Base-by-base conservation (phyloP, 305 asterid genomes). In the Fraxinus greggii region DNA sequence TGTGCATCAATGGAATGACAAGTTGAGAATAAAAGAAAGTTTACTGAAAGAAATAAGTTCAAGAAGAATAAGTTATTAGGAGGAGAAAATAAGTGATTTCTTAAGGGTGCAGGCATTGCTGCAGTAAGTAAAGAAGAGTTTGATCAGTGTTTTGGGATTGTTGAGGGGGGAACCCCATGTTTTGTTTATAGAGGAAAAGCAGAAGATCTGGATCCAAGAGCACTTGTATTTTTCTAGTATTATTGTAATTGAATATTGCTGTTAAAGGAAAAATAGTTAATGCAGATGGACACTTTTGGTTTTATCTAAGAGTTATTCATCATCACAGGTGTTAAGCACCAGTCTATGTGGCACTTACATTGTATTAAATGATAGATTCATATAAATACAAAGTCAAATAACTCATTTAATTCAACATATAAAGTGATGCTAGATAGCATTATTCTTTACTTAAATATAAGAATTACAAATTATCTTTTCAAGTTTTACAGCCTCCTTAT, bases 201-300 rank as follows among this genome's bases (percentile, higher is more conserved):
- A 87, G 90, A 85, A 90, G 99, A 88, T 90, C 94, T 92, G 87
- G 98, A 93, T 92, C 97, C 94, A 85, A 89, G 77, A 83, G 65
- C 89, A 87, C 90, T 89, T 89, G 88, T 77, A 83, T 81, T 90
- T 90, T 88, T 86, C 82, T 90, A 90, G 83, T 89, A 85, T 88
- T 86, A 80, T 79, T 88, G 36, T 81, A 76, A 81, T 72, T 77
- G 78, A 70, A 70, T 75, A 33, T 84, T 86, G 87, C 76, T 56
- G 77, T 80, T 82, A 32, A 78, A 42, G 29, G 21, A 63, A 85
- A 79, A 69, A 26, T 13, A 28, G 75, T 69, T 69, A 40, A 29
- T 69, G 38, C 40, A 69, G n/a, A 63, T 63, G 32, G 32, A 80
- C 78, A 84, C 19, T 74, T 82, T 88, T 83, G 85, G 19, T 51